Base-by-base conservation (phyloP, 345 rosid species). In the Melastoma malabathricum region DNA sequence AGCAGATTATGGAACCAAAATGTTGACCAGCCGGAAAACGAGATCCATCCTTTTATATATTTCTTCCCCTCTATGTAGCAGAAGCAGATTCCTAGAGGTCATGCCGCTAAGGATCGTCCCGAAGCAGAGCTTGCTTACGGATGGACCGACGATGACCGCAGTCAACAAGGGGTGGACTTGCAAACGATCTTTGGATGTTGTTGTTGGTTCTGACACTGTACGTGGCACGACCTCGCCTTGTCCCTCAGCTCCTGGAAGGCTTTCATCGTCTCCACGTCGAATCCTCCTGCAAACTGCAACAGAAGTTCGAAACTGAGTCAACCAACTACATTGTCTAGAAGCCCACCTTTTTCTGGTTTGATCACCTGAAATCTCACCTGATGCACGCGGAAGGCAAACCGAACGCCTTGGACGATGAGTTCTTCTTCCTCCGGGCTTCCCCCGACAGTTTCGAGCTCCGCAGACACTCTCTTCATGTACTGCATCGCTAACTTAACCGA, bases 371-470 rank as follows among this genome's bases (percentile, higher is more conserved):
- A 13, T 15, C 7, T 73, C 53, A 93, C 99, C 95, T 93, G 99
- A 64, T 93, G 99, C 9, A 88, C 99, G 38, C 99, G 93, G 76
- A 93, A 93, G 0, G 99, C 99, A 10, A 88, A 93, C 57, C 95
- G 50, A 43, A 93, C 99, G 0, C 97, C 89, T 72, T 93, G 95
- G 10, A 93, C 88, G 2, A 93, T 79, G 31, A 93, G 75, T 66
- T 93, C 99, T 56, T 93, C 99, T 68, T 93, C 97, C 65, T 92
- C 98, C 1, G 87, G 84, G 1, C 81, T 72, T 10, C 87, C 75
- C 1, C 64, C 83, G 7, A 71, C 80, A 7, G 62, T 62, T 68
- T 88, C 89, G 0, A 88, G 90, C 66, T 83, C 95, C 0, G 97
- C 90, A 0, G 99, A 87, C 13, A 88, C 94, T 64, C 99, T 73